Percentiles rank a stretch among this genome's conserved stretches.
Conservation (phyloP, 768 basidiomycete species). For the Auricularia sp. region DNA sequence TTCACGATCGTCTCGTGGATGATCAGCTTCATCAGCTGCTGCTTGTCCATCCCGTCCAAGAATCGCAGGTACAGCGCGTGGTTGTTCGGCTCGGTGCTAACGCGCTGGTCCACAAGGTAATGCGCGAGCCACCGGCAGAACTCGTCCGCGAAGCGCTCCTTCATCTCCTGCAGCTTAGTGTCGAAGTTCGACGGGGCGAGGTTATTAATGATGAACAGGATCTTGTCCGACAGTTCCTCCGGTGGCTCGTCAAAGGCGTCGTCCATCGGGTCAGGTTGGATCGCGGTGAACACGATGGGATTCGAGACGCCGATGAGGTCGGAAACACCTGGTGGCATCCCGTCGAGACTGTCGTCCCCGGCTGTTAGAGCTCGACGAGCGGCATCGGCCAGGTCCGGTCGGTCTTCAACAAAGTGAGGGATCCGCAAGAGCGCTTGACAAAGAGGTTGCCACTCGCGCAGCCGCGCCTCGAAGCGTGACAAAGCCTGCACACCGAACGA, state of each 20-base stretch:
- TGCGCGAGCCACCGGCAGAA: constrained; percentile 95
- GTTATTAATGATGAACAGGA: constrained; percentile 97
- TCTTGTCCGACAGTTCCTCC: constrained; percentile 83
- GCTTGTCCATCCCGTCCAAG: constrained; percentile 69
- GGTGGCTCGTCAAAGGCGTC: constrained; percentile 55
- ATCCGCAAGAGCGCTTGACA: constrained; percentile 84
- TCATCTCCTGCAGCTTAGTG: constrained; percentile 77
- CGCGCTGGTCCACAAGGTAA: constrained; percentile 91
- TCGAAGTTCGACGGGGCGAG: constrained; percentile 92
- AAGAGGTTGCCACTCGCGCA: constrained; percentile 86
- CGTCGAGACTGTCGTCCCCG: constrained; percentile 30
- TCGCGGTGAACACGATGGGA: constrained; percentile 55
- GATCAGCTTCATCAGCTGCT: constrained; percentile 60
- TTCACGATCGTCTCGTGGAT: constrained; percentile 92
- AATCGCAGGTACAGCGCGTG: constrained; percentile 92
- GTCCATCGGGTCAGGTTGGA: constrained; percentile 61
- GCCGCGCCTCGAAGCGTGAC: constrained; percentile 71
- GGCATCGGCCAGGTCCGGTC: constrained; percentile 66
- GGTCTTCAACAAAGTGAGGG: constrained; percentile 73
- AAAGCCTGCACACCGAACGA: constrained; percentile 92
- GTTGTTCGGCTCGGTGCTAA: constrained; percentile 95
- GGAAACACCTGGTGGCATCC: constrained; percentile 23
- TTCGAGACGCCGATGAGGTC: constrained; percentile 15
- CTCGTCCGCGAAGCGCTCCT: constrained; percentile 67
- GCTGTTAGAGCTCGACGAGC: constrained; percentile 58